Conservation (phyloP, 345 rosid genomes). For the Brassica carinata region DNA sequence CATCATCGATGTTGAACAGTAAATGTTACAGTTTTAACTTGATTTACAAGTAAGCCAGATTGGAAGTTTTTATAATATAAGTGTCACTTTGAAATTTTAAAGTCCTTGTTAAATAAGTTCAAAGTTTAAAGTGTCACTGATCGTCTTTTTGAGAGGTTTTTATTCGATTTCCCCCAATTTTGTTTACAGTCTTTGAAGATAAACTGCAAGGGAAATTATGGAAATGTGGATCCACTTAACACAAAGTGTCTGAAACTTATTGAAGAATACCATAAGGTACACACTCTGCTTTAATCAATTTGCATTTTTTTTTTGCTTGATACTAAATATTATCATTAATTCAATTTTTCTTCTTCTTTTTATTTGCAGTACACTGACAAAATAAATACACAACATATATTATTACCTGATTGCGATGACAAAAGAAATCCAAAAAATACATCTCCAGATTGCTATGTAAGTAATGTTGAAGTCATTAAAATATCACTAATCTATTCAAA, state of each 20-base stretch:
- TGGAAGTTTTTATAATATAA: no score
- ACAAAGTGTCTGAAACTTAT: constrained; percentile 10
- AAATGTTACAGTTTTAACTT: no score
- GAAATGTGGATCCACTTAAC: constrained; percentile 3
- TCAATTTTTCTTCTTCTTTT: neutral
- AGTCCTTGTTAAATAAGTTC: no score
- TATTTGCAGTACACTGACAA: constrained; percentile 8
- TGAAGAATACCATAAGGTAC: constrained; percentile 17
- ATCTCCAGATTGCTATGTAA: constrained; percentile 9
- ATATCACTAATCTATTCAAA: neutral
- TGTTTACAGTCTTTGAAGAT: constrained; percentile 9
- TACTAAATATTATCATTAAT: neutral
- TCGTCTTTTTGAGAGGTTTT: no score
- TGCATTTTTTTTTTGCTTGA: neutral
- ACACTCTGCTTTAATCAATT: neutral
- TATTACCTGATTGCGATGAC: constrained; percentile 25
- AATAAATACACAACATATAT: neutral
- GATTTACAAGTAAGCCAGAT: no score
- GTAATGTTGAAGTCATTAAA: neutral
- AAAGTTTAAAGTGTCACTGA: no score
- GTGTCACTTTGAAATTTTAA: no score
- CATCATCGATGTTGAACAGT: no score
- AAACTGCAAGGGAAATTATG: constrained; percentile 11
- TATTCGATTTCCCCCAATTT: no score
- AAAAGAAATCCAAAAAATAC: neutral